Percentiles rank a stretch among this genome's conserved stretches.
Evolutionary conservation across 1,139 yeast species (phyloP).

Genomic region (Suhomyces ambrosiae): DNA sequence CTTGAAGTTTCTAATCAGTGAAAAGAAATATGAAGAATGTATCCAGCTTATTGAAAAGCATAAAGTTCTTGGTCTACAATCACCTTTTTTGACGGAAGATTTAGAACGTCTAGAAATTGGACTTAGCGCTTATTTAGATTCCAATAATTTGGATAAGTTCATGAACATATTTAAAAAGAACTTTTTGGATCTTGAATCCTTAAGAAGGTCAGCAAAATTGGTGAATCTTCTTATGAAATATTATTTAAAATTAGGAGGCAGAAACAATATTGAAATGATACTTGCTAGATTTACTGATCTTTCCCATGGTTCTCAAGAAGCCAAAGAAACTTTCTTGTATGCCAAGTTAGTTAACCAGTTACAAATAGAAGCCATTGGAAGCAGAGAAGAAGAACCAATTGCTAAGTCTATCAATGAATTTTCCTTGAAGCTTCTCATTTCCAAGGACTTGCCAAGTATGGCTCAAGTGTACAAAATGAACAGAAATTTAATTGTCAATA

Average conservation of each 20-base stretch:
- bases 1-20: constrained; percentile 20
- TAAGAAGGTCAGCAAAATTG: constrained; percentile 20
- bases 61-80: background rate
- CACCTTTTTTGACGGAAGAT: background rate
- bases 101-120: constrained; percentile 15
- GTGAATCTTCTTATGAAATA: constrained; percentile 27
- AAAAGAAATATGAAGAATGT: constrained; percentile 14
- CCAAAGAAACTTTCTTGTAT: constrained; percentile 23
- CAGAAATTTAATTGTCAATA: constrained; percentile 12
- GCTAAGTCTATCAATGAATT: constrained; percentile 12
- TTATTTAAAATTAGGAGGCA: constrained; percentile 19
- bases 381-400: background rate
- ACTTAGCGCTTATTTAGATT: constrained; percentile 20
- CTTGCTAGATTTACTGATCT: constrained; percentile 20
- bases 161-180: constrained; percentile 19
- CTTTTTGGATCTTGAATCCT: constrained; percentile 12
- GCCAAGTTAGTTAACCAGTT: constrained; percentile 26
- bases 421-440: constrained; percentile 11
- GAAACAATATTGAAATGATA: constrained; percentile 21
- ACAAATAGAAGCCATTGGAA: constrained; percentile 4
- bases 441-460: constrained; percentile 21
- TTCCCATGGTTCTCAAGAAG: constrained; percentile 15
- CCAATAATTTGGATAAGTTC: constrained; percentile 18
- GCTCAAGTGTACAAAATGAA: constrained; percentile 16
- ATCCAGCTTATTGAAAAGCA: constrained; percentile 14